These are phyloP conservation scores for Trichoderma brevicompactum DNA, from an alignment of 2,329 filamentous ascomycete species.

Conservation along the genomic window DNA sequence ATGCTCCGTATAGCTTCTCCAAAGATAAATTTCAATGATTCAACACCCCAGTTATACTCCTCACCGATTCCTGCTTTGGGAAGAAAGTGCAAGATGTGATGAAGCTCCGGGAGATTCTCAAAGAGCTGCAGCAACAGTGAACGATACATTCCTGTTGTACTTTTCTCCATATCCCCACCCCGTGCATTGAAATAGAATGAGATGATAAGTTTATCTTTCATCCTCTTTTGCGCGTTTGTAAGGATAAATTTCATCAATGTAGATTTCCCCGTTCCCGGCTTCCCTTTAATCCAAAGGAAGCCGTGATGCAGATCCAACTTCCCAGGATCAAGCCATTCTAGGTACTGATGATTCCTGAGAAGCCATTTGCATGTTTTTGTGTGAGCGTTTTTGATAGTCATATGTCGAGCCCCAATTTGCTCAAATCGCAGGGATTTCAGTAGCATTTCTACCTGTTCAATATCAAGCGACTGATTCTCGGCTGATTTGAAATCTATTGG, in stretches of 20 bases:
- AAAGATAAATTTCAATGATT: slow-evolving; percentile 34
- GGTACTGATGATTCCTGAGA: not conserved
- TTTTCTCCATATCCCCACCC: slow-evolving; percentile 50
- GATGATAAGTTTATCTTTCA: slow-evolving; percentile 34
- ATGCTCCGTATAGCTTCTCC: slow-evolving; percentile 30
- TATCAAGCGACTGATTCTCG: too few species aligned
- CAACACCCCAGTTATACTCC: slow-evolving; percentile 19
- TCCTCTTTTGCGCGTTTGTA: not conserved
- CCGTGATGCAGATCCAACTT: slow-evolving; percentile 38
- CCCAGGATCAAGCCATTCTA: slow-evolving; percentile 20
- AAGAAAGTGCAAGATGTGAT: slow-evolving; percentile 52
- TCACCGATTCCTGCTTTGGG: slow-evolving; percentile 49
- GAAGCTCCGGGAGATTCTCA: slow-evolving; percentile 33
- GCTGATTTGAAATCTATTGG: not conserved
- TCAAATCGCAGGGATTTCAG: slow-evolving; percentile 45
- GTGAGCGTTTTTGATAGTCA: slow-evolving; percentile 44
- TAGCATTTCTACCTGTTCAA: not conserved
- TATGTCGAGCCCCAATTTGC: slow-evolving; percentile 45
- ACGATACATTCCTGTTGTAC: slow-evolving; percentile 53
- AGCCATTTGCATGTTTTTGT: slow-evolving; percentile 35
- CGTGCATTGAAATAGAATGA: slow-evolving; percentile 58
- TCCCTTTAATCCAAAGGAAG: slow-evolving; percentile 54
- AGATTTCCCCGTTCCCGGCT: slow-evolving; percentile 52
- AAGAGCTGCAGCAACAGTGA: slow-evolving; percentile 52
- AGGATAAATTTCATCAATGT: slow-evolving; percentile 50